Evolutionary conservation across 352 stramenopile genomes (phyloP).

Genomic region (Globisporangium solare): DNA sequence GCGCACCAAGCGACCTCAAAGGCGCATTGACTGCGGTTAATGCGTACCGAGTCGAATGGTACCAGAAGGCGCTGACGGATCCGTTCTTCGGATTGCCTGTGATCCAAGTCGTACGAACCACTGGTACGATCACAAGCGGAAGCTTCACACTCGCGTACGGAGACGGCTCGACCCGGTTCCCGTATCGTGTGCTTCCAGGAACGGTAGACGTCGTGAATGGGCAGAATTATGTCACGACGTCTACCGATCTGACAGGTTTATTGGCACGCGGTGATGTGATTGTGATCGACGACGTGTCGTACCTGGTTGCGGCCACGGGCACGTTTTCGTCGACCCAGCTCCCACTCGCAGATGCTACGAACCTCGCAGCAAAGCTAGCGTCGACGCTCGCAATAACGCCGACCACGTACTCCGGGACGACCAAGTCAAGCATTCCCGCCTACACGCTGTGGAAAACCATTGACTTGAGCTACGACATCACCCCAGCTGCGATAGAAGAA

Average conservation of each 20-base stretch:
- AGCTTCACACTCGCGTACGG: slow-evolving; percentile 69
- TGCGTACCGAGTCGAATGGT: slow-evolving; percentile 72
- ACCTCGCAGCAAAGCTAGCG: slow-evolving; percentile 17
- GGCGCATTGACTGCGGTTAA: slow-evolving; percentile 12
- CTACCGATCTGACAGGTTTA: slow-evolving; percentile 83
- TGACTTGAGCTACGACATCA: slow-evolving; percentile 48
- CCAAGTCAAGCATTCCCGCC: slow-evolving; percentile 27
- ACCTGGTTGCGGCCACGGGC: slow-evolving; percentile 68
- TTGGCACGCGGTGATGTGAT: slow-evolving; percentile 82
- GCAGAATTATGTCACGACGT: slow-evolving; percentile 69
- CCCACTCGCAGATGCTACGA: slow-evolving; percentile 38
- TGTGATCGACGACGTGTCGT: slow-evolving; percentile 59
- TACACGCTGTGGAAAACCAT: slow-evolving; percentile 60
- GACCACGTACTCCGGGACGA: slow-evolving; percentile 44
- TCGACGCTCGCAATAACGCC: slow-evolving; percentile 21
- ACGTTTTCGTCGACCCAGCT: slow-evolving; percentile 72
- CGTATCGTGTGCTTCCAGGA: slow-evolving; percentile 43
- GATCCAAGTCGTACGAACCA: slow-evolving; percentile 54
- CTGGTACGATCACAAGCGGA: slow-evolving; percentile 37
- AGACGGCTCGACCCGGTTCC: slow-evolving; percentile 4
- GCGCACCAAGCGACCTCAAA: slow-evolving; percentile 21
- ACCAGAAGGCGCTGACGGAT: slow-evolving; percentile 37
- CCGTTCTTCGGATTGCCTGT: slow-evolving; percentile 55
- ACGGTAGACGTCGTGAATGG: slow-evolving; percentile 47
- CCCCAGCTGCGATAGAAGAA: slow-evolving; percentile 50